Evolutionary conservation across 768 basidiomycete genomes (phyloP).

Genomic region (Serendipita sp.): DNA sequence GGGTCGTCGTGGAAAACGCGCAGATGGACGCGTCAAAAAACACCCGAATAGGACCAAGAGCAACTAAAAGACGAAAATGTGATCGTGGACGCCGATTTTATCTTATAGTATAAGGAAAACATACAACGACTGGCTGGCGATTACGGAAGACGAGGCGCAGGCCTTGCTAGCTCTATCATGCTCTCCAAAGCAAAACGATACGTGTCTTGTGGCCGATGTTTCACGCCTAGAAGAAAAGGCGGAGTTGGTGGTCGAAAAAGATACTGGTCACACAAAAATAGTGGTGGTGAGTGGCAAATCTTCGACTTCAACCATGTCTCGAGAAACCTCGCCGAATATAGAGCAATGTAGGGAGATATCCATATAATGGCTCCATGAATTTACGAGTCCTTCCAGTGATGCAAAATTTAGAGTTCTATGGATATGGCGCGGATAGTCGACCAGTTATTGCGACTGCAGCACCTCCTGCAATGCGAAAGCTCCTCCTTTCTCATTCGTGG

Average conservation of each 20-base stretch:
- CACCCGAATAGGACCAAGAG: neutral
- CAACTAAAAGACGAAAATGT: neutral
- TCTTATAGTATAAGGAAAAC: slow-evolving; percentile 78
- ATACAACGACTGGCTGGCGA: slow-evolving; percentile 31
- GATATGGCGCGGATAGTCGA: no score
- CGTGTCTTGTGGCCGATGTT: slow-evolving; percentile 38
- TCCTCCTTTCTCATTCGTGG: neutral
- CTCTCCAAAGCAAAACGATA: slow-evolving; percentile 54
- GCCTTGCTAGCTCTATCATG: slow-evolving; percentile 36
- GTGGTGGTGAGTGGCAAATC: no score
- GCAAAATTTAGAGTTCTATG: no score
- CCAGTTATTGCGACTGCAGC: neutral
- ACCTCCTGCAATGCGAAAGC: neutral
- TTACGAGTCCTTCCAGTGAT: no score
- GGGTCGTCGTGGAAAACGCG: no score
- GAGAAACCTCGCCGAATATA: no score
- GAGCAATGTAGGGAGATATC: no score
- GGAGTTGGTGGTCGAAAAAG: slow-evolving; percentile 33
- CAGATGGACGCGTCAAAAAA: neutral
- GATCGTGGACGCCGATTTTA: slow-evolving; percentile 64
- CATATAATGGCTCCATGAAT: no score
- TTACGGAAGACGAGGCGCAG: slow-evolving; percentile 63
- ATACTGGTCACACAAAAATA: slow-evolving; percentile 1
- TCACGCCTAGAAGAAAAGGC: slow-evolving; percentile 20
- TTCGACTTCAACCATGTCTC: no score